phyloP scores from a whole-genome alignment of 768 basidiomycete genomes.

The Collybia sp. region DNA sequence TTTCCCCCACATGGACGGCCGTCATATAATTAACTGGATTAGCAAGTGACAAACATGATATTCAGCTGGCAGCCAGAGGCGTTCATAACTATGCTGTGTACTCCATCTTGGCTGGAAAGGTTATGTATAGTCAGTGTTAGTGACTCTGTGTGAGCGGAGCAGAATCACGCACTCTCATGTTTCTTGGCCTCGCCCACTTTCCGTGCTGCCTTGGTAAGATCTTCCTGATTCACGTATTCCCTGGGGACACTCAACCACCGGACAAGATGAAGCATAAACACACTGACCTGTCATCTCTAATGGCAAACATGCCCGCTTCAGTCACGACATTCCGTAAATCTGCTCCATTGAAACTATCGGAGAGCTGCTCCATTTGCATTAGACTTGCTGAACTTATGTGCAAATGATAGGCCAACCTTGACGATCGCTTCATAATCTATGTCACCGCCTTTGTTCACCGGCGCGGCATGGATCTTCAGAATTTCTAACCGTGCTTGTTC shows the following conservation, averaged over 20 bases:
- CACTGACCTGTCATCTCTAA: constrained; percentile 84
- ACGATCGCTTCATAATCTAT: constrained; percentile 99
- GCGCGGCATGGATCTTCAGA: constrained; percentile 92
- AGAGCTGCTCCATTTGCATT: constrained; percentile 42
- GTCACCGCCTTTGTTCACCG: constrained; percentile 92
- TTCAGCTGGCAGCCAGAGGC: background rate
- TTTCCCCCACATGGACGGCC: too few species aligned
- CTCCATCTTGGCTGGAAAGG: constrained; percentile 45
- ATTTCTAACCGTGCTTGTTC: constrained; percentile 96
- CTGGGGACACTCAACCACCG: constrained; percentile 27
- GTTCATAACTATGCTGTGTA: constrained; percentile 33
- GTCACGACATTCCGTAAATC: constrained; percentile 94
- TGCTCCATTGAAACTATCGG: constrained; percentile 93
- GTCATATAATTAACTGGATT: too few species aligned
- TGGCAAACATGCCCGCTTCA: constrained; percentile 98
- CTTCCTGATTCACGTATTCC: constrained; percentile 91
- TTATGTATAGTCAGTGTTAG: constrained; percentile 7
- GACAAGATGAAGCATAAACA: background rate
- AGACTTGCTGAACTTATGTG: constrained; percentile 1
- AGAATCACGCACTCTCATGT: constrained; percentile 74
- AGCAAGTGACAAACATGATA: background rate
- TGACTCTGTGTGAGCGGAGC: background rate
- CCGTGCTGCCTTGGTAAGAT: constrained; percentile 91
- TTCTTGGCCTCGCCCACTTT: constrained; percentile 98
- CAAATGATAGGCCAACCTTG: constrained; percentile 48